A percentile compares a stretch with the other conserved stretches of the same genome.
These are phyloP conservation scores for Prunus padus DNA, from an alignment of 306 rosid genomes.

Conservation along the genomic window DNA sequence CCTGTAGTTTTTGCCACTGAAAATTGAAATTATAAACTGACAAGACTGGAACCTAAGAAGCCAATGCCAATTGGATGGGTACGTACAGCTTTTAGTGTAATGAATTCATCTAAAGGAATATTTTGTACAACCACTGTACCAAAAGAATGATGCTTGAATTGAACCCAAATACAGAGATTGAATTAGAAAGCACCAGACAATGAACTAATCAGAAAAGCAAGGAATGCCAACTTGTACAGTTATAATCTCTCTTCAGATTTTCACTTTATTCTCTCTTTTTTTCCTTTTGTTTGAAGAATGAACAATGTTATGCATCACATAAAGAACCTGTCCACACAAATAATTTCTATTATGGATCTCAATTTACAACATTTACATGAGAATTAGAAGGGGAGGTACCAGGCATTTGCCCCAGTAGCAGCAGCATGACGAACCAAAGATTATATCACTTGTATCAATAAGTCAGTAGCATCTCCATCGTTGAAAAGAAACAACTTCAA, in stretches of 20 bases:
- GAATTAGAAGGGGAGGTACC: slow-evolving; percentile 38
- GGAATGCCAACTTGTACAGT: slow-evolving; percentile 10
- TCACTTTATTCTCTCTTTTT: slow-evolving; percentile 29
- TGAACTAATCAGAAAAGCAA: neutral
- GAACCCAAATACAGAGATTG: neutral
- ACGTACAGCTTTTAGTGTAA: neutral
- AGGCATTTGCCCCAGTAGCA: slow-evolving; percentile 47
- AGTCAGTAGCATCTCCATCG: slow-evolving; percentile 57
- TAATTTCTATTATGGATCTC: slow-evolving; percentile 46
- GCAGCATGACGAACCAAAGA: slow-evolving; percentile 38
- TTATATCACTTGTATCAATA: slow-evolving; percentile 56
- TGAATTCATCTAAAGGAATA: neutral
- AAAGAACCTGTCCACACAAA: slow-evolving; percentile 64
- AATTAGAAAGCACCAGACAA: too few relatives aligned
- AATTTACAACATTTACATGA: slow-evolving; percentile 84
- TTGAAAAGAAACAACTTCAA: slow-evolving; percentile 39
- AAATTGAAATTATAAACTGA: neutral
- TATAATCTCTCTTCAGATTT: slow-evolving; percentile 28
- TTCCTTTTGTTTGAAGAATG: slow-evolving; percentile 44
- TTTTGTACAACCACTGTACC: neutral
- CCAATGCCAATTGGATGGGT: neutral
- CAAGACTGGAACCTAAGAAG: neutral
- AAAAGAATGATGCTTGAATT: neutral
- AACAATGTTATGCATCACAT: slow-evolving; percentile 52
- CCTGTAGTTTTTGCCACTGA: neutral